Evolutionary conservation across 1,139 yeast genomes (phyloP), one percentile per base, ranked within the genome.

Genomic region (Debaryomycetaceae sp.): DNA sequence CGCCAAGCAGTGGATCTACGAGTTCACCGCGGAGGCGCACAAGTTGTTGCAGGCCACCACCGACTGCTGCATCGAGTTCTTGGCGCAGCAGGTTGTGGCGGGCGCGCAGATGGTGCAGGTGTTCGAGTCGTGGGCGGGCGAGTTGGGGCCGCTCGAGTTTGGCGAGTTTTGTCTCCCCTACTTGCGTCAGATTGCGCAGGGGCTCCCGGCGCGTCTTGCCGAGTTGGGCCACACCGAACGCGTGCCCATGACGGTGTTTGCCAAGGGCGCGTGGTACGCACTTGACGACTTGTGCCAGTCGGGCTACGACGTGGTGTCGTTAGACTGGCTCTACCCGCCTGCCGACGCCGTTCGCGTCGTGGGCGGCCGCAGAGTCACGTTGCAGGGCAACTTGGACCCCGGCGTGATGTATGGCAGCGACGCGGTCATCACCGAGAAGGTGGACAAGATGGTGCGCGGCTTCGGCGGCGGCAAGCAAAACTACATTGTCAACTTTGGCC

Each of bases 211-310:
- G 9, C 76, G 94, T 49, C 69, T 91, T 48, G 50, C 57, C 37
- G 91, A 84, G 56, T 63, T 85, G 37, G 94, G 91, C 2, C 58
- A 83, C 34, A 55, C 50, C 5, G 93, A 85, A 42, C 61, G 72
- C 25, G 78, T 93, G 26, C 98, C 98, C 25, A 62, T 91, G 51
- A 84, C 95, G 0, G 80, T 88, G 4, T 91, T 91, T 51, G 91
- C 97, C 21, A 91, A 89, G 62, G 96, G 96, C 30, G 95, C 98
- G 0, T 91, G 97, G 97, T 91, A 88, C 49, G 96, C 97, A 4
- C 66, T 91, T 36, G 93, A 91, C 47, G 83, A 80, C 35, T 67
- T 91, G 41, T 83, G 95, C 51, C 78, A 76, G 26, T 63, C 85
- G n/a, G 94, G 93, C 6, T 93, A 86, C 59, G 80, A 89, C 49